phyloP scores from a whole-genome alignment of 129 eudicot species.

The Chrysanthemum lavandulifolium region DNA sequence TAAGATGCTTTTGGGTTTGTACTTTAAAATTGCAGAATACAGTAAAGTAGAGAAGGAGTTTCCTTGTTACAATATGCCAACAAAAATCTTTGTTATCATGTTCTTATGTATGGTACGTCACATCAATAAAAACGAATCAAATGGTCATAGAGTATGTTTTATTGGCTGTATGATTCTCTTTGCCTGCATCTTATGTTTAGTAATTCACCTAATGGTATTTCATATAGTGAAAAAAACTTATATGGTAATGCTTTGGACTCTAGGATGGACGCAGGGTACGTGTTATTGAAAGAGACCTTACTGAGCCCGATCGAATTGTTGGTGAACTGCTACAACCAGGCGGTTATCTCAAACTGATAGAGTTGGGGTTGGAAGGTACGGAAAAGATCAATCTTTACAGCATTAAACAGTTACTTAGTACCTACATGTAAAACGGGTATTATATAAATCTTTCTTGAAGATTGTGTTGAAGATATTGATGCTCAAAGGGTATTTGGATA shows the following conservation, averaged over 20 bases:
- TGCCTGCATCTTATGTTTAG: constrained; percentile 2
- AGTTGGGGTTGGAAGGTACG: constrained; percentile 66
- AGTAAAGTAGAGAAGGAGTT: background rate
- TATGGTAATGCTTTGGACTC: constrained; percentile 21
- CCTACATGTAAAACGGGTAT: background rate
- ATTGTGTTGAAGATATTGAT: constrained; percentile 82
- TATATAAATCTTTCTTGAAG: constrained; percentile 29
- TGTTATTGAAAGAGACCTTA: constrained; percentile 75
- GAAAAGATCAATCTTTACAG: background rate
- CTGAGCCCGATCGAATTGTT: constrained; percentile 78
- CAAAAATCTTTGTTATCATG: constrained; percentile 20
- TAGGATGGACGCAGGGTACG: constrained; percentile 73
- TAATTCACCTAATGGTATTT: constrained; percentile 9
- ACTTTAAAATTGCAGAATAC: constrained; percentile 16
- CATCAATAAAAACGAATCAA: constrained; percentile 25
- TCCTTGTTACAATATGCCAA: constrained; percentile 26
- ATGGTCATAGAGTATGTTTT: background rate
- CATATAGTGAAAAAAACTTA: constrained; percentile 11
- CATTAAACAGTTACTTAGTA: constrained; percentile 1
- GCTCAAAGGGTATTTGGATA: constrained; percentile 86
- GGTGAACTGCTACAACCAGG: constrained; percentile 87
- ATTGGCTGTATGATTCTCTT: background rate
- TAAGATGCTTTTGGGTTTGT: background rate
- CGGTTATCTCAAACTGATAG: constrained; percentile 71
- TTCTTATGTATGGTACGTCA: constrained; percentile 8